A percentile compares a stretch with the other conserved stretches of the same genome.
Conservation (phyloP, 257 asterid genomes). For the Nicotiana knightiana region DNA sequence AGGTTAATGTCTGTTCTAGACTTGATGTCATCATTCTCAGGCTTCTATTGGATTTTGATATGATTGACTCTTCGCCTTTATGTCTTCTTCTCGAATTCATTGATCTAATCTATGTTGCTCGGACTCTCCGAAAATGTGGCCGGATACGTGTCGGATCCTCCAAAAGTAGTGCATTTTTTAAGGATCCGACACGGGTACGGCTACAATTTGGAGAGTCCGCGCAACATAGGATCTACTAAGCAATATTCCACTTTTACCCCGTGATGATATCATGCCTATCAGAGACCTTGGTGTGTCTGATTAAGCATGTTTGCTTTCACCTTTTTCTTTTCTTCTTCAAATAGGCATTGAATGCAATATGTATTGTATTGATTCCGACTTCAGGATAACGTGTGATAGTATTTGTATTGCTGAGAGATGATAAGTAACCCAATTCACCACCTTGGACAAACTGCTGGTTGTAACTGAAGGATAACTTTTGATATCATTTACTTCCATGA, state of each 20-base stretch:
- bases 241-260: neutral
- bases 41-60: neutral
- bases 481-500: neutral
- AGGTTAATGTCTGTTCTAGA: slow-evolving; percentile 36
- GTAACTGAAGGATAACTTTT: neutral
- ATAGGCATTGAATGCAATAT: neutral
- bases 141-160: too few relatives aligned
- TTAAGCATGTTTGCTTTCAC: neutral
- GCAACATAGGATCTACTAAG: neutral
- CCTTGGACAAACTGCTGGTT: neutral
- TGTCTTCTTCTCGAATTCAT: neutral
- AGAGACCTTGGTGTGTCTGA: neutral
- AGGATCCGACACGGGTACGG: too few relatives aligned
- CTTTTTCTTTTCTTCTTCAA: neutral
- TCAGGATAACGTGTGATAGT: neutral
- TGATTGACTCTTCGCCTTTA: neutral
- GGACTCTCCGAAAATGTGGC: too few relatives aligned
- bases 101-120: neutral
- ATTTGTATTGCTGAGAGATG: neutral
- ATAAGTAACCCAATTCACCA: neutral
- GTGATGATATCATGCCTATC: neutral
- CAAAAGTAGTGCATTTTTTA: too few relatives aligned
- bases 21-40: neutral
- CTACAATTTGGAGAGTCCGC: too few relatives aligned
- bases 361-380: neutral